Conservation (phyloP, 305 asterid species). For the Fraxinus sp. region DNA sequence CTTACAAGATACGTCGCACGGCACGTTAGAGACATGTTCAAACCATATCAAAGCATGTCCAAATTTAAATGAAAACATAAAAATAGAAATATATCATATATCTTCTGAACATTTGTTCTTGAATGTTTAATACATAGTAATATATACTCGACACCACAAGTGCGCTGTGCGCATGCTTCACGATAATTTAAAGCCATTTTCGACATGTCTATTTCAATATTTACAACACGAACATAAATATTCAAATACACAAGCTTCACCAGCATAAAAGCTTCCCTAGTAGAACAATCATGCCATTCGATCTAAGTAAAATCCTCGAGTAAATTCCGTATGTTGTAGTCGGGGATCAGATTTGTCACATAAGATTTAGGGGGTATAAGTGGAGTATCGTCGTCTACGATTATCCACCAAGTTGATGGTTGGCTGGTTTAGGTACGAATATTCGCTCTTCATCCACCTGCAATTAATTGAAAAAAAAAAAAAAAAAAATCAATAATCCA, state of each 20-base stretch:
- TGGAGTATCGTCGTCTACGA: constrained; percentile 24
- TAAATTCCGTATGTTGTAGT: not conserved
- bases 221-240: not conserved
- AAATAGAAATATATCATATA: no score
- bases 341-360: constrained; percentile 26
- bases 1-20: no score
- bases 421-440: constrained; percentile 61
- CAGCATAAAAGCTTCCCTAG: not conserved
- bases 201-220: constrained; percentile 10
- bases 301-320: not conserved
- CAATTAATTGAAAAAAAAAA: constrained; percentile 12
- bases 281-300: not conserved
- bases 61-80: no score
- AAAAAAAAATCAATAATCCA: not conserved
- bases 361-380: not conserved
- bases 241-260: not conserved
- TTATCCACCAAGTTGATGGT: constrained; percentile 26
- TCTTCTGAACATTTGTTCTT: no score
- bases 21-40: no score
- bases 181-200: not conserved
- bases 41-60: no score
- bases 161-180: not conserved
- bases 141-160: not conserved
- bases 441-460: constrained; percentile 76
- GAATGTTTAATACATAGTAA: not conserved